Base-by-base conservation (phyloP, 805 yeast species). In the Myxozyma sirexii region DNA sequence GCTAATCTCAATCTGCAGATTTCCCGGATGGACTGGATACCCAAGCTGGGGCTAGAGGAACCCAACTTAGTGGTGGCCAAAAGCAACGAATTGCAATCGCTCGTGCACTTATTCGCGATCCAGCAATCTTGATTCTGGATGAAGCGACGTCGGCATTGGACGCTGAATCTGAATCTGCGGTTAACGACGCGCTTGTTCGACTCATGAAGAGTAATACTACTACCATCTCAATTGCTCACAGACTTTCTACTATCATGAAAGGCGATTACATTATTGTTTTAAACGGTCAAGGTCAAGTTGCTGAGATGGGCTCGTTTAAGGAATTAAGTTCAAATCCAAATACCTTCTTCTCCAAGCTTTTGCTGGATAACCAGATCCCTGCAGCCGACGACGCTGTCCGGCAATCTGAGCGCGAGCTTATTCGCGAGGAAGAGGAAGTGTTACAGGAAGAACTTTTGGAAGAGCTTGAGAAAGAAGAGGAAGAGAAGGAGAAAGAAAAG, bases 101-200 rank as follows among this genome's bases (percentile, higher is more conserved):
- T 0, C 80, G 98, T 61, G 90, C 97, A 0, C 79, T 93, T 54
- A 79, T 93, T 53, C 78, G 88, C 54, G 80, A 85, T 46, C 97
- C 98, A 1, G 80, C 86, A 5, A 80, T 93, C n/a, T 76, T 93
- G 59, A 84, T 93, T 33, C 75, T 93, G 59, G 98, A 93, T 72
- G 98, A 93, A 72, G 97, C 97, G 13, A 93, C 98, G 0, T 88
- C 96, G 35, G 97, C 97, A 0, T 77, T 93, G 53, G 98, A 93
- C 70, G 84, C 96, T 12, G 88, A 88, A 56, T 86, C 92, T 67
- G 98, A 93, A 70, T 86, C 87, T 67, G 82, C 89, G 2, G 96
- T 93, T 42, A 89, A 90, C 71, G 82, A 81, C 52, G 90, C 96
- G 7, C 75, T 93, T 61, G 71, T 77, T 31, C 72, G 79, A 50